Evolutionary conservation across 2,329 filamentous ascomycete species (phyloP).

Genomic region (Colletotrichum tabaci): DNA sequence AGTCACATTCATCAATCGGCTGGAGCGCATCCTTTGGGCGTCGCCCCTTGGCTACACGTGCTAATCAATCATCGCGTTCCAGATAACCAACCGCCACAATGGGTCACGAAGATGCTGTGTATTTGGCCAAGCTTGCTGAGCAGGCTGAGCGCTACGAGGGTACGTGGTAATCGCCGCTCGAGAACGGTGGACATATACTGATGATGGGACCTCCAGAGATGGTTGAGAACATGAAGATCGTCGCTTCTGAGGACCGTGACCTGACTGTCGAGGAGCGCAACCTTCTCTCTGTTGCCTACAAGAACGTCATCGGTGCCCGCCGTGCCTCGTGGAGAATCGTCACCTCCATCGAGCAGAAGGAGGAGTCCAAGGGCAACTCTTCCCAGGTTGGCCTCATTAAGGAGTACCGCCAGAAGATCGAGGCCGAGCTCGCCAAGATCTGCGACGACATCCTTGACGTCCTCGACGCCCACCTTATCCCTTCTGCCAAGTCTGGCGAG

Average conservation of each 20-base stretch:
- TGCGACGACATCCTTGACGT: conserved; percentile 98
- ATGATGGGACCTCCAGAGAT: conserved; percentile 76
- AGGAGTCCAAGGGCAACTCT: conserved; percentile 98
- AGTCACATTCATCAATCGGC: background rate
- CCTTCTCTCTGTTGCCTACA: conserved; percentile 97
- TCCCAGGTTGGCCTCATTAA: conserved; percentile 92
- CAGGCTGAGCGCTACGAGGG: conserved; percentile 99
- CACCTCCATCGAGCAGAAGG: conserved; percentile 99
- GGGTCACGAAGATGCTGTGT: conserved; percentile 99
- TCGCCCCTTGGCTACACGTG: conserved; percentile 22
- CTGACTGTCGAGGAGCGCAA: conserved; percentile 96
- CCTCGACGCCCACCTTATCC: conserved; percentile 93
- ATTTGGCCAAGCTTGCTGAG: conserved; percentile 99
- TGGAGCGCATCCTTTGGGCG: conserved; percentile 18
- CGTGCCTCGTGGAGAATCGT: conserved; percentile 99
- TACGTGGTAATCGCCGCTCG: conserved; percentile 61
- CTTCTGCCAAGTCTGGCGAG: conserved; percentile 94
- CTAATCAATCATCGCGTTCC: conserved; percentile 26
- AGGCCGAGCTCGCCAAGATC: conserved; percentile 96
- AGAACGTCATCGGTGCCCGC: conserved; percentile 97
- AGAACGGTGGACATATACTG: conserved; percentile 26
- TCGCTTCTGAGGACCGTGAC: conserved; percentile 88
- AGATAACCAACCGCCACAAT: conserved; percentile 74
- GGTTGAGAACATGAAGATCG: conserved; percentile 99
- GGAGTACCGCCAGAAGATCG: conserved; percentile 99